Percentiles rank a stretch among this genome's conserved stretches.
These are phyloP conservation scores for Penicillium robsamsonii DNA, from an alignment of 495 filamentous ascomycete species.

Conservation along the genomic window DNA sequence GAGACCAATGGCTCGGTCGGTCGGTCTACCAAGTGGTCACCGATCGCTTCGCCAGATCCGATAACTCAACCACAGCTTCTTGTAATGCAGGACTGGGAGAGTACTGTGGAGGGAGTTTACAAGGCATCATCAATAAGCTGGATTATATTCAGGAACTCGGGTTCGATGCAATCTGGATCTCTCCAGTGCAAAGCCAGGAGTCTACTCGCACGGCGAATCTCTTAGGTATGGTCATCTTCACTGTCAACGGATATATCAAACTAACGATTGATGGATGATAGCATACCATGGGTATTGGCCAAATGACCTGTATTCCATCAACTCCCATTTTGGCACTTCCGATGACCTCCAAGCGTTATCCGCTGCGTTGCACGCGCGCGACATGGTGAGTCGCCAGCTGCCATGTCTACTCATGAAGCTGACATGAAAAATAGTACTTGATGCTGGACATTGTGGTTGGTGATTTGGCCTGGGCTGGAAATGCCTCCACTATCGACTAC, in stretches of 20 bases:
- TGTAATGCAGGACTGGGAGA: conserved; percentile 21
- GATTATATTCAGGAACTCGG: conserved; percentile 61
- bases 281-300: conserved; percentile 72
- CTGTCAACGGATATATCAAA: conserved; percentile 50
- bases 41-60: conserved; percentile 63
- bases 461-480: conserved; percentile 61
- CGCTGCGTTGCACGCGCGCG: conserved; percentile 51
- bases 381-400: conserved; percentile 34
- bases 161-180: conserved; percentile 65
- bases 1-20: conserved; percentile 19
- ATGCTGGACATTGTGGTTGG: conserved; percentile 73
- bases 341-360: conserved; percentile 56
- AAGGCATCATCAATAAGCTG: conserved; percentile 56
- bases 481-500: conserved; percentile 51
- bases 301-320: conserved; percentile 58
- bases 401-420: neutral
- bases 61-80: conserved; percentile 42
- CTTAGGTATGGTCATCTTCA: conserved; percentile 37
- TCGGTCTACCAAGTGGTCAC: conserved; percentile 60
- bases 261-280: conserved; percentile 34
- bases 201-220: conserved; percentile 45
- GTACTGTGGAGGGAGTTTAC: conserved; percentile 72
- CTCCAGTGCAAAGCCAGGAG: conserved; percentile 39
- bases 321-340: conserved; percentile 59
- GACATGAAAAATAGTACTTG: conserved; percentile 42